Evolutionary conservation across 2,329 filamentous ascomycete genomes (phyloP).

Genomic region (Penicillium sp.): DNA sequence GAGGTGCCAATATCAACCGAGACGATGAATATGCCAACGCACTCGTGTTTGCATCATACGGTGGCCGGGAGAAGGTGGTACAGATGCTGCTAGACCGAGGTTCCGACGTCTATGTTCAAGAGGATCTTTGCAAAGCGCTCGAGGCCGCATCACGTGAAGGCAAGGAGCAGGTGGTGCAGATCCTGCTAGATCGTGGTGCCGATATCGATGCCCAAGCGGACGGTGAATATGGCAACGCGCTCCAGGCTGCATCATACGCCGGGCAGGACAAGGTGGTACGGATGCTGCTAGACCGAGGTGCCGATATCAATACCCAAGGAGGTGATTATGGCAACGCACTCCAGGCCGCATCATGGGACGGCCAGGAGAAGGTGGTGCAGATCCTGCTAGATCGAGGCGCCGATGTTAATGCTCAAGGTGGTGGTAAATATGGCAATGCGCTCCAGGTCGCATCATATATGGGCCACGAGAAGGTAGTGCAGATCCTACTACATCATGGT

Average conservation of each 20-base stretch:
- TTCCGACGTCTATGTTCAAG: not conserved
- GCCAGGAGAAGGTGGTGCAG: not conserved
- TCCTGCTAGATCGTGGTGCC: too few relatives aligned
- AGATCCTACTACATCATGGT: not conserved
- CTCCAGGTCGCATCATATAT: constrained; percentile 1
- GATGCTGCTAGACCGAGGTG: constrained; percentile 1
- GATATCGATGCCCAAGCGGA: too few relatives aligned
- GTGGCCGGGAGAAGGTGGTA: not conserved
- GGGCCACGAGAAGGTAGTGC: not conserved
- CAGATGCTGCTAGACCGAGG: not conserved
- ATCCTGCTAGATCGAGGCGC: not conserved
- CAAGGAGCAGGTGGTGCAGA: too few relatives aligned
- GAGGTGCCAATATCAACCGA: not conserved
- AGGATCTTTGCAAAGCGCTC: not conserved
- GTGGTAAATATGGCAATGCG: not conserved
- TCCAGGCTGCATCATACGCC: not conserved
- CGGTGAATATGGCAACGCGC: not conserved
- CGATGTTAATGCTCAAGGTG: not conserved
- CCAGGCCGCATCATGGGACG: not conserved
- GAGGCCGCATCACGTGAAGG: not conserved
- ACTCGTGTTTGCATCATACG: not conserved
- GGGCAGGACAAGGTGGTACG: not conserved
- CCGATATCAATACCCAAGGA: constrained; percentile 1
- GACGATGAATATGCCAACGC: not conserved
- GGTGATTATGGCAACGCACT: not conserved